Conservation (phyloP, 2,329 filamentous ascomycete species). For the Colletotrichum spaethianum region DNA sequence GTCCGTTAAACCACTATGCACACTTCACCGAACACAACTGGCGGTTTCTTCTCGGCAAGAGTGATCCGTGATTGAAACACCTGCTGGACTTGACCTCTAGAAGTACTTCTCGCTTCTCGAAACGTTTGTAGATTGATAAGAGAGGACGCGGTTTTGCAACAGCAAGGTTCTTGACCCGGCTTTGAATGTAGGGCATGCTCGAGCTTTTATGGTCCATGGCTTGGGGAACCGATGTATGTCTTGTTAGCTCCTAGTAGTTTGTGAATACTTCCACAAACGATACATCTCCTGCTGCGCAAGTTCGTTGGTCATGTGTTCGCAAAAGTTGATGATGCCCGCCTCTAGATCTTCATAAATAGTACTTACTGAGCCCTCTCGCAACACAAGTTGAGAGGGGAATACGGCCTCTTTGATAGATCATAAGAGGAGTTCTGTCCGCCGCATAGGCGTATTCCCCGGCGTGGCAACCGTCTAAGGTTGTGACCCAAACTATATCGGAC, state of each 20-base stretch:
- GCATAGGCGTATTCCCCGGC: not conserved
- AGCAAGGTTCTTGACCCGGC: too few species aligned
- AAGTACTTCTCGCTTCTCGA: too few species aligned
- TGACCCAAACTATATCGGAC: not conserved
- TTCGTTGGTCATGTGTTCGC: not conserved
- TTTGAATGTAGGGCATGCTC: too few species aligned
- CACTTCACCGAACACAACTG: too few species aligned
- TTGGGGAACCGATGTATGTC: too few species aligned
- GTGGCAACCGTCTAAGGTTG: not conserved
- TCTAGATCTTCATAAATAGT: not conserved
- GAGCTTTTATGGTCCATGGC: too few species aligned
- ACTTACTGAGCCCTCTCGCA: not conserved
- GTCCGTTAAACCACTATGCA: too few species aligned
- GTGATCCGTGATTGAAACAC: not conserved
- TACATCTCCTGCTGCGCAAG: not conserved
- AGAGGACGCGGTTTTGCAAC: too few species aligned
- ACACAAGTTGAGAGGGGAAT: not conserved
- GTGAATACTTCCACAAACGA: not conserved
- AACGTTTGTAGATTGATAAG: not conserved
- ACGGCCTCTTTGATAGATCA: not conserved
- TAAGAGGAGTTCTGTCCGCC: slow-evolving; percentile 7
- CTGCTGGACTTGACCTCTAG: not conserved
- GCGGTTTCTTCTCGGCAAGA: not conserved
- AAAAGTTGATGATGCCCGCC: not conserved
- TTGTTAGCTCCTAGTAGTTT: too few species aligned